These are phyloP conservation scores for Hypericum androsaemum DNA, from an alignment of 345 rosid genomes.

Conservation along the genomic window DNA sequence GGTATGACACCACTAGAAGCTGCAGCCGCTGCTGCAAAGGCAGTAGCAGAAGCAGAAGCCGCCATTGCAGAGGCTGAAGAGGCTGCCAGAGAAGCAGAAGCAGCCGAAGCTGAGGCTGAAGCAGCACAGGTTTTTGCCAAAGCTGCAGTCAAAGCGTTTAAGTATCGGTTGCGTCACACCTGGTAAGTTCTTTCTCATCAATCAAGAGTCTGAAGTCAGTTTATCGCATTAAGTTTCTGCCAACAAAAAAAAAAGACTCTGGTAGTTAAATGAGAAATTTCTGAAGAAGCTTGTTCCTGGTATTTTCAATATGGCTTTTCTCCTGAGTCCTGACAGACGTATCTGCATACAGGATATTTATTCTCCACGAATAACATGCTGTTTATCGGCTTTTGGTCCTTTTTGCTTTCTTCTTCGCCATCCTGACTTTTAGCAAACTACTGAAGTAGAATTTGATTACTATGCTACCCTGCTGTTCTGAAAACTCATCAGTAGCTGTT, in stretches of 20 bases:
- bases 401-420: too few relatives aligned
- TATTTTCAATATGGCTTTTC: too few relatives aligned
- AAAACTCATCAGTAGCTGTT: constrained; percentile 1
- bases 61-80: constrained; percentile 92
- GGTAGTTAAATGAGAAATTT: background rate
- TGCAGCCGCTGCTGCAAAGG: constrained; percentile 87
- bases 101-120: constrained; percentile 96
- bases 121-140: constrained; percentile 77
- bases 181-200: constrained; percentile 31
- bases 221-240: background rate
- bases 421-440: too few relatives aligned
- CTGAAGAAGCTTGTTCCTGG: too few relatives aligned
- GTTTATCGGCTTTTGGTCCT: too few relatives aligned
- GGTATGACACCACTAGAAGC: constrained; percentile 87
- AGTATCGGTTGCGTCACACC: constrained; percentile 29
- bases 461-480: too few relatives aligned
- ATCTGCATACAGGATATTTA: too few relatives aligned
- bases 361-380: too few relatives aligned
- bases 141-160: constrained; percentile 72
- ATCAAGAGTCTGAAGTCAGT: background rate
- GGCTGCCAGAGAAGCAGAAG: constrained; percentile 92
- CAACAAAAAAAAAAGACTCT: background rate
- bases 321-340: too few relatives aligned
- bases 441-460: background rate
- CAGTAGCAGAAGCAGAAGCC: constrained; percentile 90